These are phyloP conservation scores for Cutaneotrichosporon dermatis DNA, from an alignment of 1,284 basidiomycete genomes.

Conservation along the genomic window DNA sequence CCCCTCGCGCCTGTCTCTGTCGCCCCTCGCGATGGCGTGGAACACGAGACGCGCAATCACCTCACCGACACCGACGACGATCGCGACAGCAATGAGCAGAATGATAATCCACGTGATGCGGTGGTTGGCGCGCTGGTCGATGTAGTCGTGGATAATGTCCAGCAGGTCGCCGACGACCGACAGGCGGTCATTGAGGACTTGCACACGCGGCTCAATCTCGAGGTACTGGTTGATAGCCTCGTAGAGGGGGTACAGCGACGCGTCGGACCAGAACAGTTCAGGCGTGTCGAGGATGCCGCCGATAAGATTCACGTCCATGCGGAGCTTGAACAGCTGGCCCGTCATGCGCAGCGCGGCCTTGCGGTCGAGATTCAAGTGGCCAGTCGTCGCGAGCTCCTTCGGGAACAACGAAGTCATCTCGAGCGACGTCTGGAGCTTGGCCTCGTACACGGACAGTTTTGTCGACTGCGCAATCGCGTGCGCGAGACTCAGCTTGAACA, in stretches of 20 bases:
- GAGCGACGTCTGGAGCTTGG: constrained; percentile 71
- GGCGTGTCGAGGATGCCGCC: constrained; percentile 93
- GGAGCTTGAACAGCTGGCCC: constrained; percentile 78
- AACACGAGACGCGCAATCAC: constrained; percentile 75
- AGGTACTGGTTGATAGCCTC: constrained; percentile 93
- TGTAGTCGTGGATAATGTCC: constrained; percentile 87
- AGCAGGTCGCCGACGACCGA: constrained; percentile 82
- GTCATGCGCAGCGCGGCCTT: constrained; percentile 82
- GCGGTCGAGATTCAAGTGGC: constrained; percentile 70
- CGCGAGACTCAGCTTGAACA: constrained; percentile 71
- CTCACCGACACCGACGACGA: constrained; percentile 65
- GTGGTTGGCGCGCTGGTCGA: constrained; percentile 86
- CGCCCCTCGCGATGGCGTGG: constrained; percentile 20
- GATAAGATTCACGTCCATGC: constrained; percentile 86
- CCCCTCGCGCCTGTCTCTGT: not conserved
- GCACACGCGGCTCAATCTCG: constrained; percentile 80
- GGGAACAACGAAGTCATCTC: constrained; percentile 79
- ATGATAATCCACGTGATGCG: constrained; percentile 95
- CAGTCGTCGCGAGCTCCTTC: constrained; percentile 73
- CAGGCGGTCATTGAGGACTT: constrained; percentile 82
- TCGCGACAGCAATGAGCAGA: constrained; percentile 84
- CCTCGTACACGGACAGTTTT: constrained; percentile 82
- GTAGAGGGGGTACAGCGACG: constrained; percentile 80
- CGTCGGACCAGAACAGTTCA: constrained; percentile 93
- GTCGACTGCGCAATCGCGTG: constrained; percentile 94